Evolutionary conservation across 371 early-diverging fungal genomes (phyloP).

Genomic region (Mortierella polycephala): DNA sequence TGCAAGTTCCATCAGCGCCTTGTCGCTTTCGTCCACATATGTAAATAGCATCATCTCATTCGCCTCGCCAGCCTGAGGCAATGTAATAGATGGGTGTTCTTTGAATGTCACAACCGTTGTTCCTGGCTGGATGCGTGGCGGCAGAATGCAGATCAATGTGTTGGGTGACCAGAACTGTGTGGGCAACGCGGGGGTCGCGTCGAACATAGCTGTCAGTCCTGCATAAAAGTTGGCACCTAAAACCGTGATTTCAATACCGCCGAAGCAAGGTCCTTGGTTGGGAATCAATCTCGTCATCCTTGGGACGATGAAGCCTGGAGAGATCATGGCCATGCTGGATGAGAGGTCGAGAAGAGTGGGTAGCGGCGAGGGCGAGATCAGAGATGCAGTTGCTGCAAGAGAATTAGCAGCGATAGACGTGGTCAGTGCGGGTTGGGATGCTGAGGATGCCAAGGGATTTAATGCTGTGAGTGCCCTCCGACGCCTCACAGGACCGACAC

Average conservation of each 20-base stretch:
- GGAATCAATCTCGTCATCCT: conserved; percentile 75
- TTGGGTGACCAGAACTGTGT: conserved; percentile 79
- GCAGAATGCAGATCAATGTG: conserved; percentile 85
- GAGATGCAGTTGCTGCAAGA: conserved; percentile 20
- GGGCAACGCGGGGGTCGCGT: conserved; percentile 64
- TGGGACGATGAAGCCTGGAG: conserved; percentile 53
- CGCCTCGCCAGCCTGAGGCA: conserved; percentile 49
- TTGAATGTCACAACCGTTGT: conserved; percentile 83
- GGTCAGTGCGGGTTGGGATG: conserved; percentile 14
- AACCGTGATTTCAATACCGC: conserved; percentile 88
- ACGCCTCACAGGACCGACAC: conserved; percentile 44
- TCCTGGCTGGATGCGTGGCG: conserved; percentile 79
- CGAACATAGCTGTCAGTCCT: conserved; percentile 72
- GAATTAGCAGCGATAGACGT: conserved; percentile 16
- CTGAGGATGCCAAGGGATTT: conserved; percentile 28
- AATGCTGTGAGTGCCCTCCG: conserved; percentile 21
- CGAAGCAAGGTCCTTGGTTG: conserved; percentile 81
- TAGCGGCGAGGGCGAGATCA: conserved; percentile 38
- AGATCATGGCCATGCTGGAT: conserved; percentile 34
- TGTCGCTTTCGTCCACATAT: conserved; percentile 78
- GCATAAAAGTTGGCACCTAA: conserved; percentile 81
- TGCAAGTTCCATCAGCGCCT: conserved; percentile 88
- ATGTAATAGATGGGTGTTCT: conserved; percentile 60
- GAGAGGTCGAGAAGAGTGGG: conserved; percentile 39
- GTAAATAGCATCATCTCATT: conserved; percentile 70